Base-by-base conservation (phyloP, 306 rosid species). In the Bauhinia variegata region DNA sequence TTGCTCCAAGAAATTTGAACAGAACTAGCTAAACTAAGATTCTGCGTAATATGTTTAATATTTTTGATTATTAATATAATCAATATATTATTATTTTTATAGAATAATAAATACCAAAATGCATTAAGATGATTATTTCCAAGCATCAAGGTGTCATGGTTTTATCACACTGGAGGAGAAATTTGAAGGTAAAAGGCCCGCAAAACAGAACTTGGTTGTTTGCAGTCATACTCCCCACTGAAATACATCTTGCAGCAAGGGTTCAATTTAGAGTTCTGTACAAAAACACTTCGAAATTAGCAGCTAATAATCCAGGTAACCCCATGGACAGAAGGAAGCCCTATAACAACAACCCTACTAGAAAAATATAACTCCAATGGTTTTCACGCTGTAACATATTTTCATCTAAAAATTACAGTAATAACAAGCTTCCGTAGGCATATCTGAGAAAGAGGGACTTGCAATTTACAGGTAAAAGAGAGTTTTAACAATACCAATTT, bases 231-330 rank as follows among this genome's bases (percentile, higher is more conserved):
- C n/a, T n/a, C n/a, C 41, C 68, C 74, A 31, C 23, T 61, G 54
- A 67, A 51, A 59, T 42, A 46, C 74, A 60, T 51, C 58, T 39
- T 51, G 41, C 52, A 54, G 14, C 49, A 30, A 56, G 51, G 61
- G 68, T n/a, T n/a, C n/a, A n/a, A n/a, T n/a, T n/a, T n/a, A n/a
- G 7, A 49, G 73, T 51, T 73, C 72, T 50, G 79, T 69, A 74
- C 75, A 68, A 39, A 8, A 4, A 34, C 4, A 54, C 30, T 6
- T 19, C 28, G 71, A 67, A 67, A 60, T 18, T 43, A 17, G 53
- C 23, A 19, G 82, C 44, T 37, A 66, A 54, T 53, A 65, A 34
- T 67, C 62, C 58, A 18, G 37, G 8, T 9, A 10, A 61, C 71
- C 36, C 55, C 16, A 6, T 48, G 14, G 48, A 43, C 28, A 60